Evolutionary conservation across 768 basidiomycete species (phyloP).

Genomic region (Mycena latifolia): DNA sequence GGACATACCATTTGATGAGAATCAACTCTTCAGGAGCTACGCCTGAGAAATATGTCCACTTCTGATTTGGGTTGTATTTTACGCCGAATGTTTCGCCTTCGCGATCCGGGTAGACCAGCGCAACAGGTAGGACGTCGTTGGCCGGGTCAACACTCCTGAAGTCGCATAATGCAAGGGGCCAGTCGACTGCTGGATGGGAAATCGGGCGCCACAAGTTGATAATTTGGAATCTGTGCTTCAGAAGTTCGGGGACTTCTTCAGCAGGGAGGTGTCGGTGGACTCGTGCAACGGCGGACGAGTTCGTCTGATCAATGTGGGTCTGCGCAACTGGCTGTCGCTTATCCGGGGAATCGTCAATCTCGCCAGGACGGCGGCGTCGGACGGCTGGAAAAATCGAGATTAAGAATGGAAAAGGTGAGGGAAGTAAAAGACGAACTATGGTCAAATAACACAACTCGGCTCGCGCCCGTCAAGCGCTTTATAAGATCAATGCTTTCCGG

Average conservation of each 20-base stretch:
- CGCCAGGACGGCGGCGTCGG: conserved; percentile 56
- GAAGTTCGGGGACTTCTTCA: conserved; percentile 55
- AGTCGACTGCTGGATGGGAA: too few species aligned
- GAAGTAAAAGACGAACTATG: conserved; percentile 59
- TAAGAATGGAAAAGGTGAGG: neutral
- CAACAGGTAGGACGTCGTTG: conserved; percentile 57
- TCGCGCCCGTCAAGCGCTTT: conserved; percentile 71
- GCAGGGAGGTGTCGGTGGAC: conserved; percentile 65
- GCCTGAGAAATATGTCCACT: conserved; percentile 60
- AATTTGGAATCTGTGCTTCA: conserved; percentile 54
- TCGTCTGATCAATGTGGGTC: conserved; percentile 67
- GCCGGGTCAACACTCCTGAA: conserved; percentile 57
- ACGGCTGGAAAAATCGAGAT: conserved; percentile 46
- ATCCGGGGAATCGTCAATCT: conserved; percentile 48
- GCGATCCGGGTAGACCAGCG: conserved; percentile 60
- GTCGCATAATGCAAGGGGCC: conserved; percentile 55
- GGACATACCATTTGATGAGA: too few species aligned
- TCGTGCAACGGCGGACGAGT: conserved; percentile 54
- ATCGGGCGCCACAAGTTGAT: too few species aligned
- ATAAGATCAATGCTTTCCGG: conserved; percentile 69
- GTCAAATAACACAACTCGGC: conserved; percentile 71
- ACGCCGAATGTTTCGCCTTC: conserved; percentile 67
- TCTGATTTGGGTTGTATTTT: conserved; percentile 57
- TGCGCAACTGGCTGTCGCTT: conserved; percentile 60
- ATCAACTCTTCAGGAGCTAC: conserved; percentile 17